phyloP scores from a whole-genome alignment of 257 asterid species.

The Penstemon barbatus region DNA sequence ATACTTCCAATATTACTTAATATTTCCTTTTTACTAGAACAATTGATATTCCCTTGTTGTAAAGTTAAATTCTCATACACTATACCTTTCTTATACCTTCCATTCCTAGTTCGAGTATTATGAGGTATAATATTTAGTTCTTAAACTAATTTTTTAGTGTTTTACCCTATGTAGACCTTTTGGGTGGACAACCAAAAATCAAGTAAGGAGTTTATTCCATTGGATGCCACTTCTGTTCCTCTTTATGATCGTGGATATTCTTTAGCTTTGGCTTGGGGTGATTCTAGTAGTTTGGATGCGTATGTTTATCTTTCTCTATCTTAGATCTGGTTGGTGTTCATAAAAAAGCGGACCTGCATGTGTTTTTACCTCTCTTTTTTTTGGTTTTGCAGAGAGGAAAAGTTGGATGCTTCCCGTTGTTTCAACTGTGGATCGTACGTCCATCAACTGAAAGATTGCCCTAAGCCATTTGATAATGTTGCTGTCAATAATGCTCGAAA shows the following conservation, averaged over 20 bases:
- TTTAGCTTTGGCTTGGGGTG: slow-evolving; percentile 65
- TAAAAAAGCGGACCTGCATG: background rate
- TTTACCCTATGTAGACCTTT: slow-evolving; percentile 60
- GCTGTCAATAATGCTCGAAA: slow-evolving; percentile 87
- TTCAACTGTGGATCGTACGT: slow-evolving; percentile 86
- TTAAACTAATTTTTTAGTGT: background rate
- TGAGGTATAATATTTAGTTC: slow-evolving; percentile 5
- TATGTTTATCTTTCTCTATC: slow-evolving; percentile 28
- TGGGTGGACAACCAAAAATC: slow-evolving; percentile 70
- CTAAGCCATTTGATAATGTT: slow-evolving; percentile 74
- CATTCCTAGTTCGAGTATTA: slow-evolving; percentile 14
- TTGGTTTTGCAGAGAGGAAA: slow-evolving; percentile 46
- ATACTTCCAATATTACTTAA: slow-evolving; percentile 10
- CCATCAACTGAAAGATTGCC: slow-evolving; percentile 83
- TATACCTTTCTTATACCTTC: slow-evolving; percentile 14
- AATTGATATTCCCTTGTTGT: background rate
- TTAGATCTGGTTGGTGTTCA: slow-evolving; percentile 15
- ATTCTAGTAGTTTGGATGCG: slow-evolving; percentile 65
- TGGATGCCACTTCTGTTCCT: slow-evolving; percentile 74
- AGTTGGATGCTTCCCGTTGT: slow-evolving; percentile 67
- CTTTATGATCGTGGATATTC: slow-evolving; percentile 86
- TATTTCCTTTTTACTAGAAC: slow-evolving; percentile 11
- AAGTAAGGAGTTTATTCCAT: slow-evolving; percentile 47
- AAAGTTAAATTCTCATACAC: slow-evolving; percentile 2
- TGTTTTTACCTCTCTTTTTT: background rate